Base-by-base conservation (phyloP, 176 grass and related monocot species). In the Paspalum notatum region DNA sequence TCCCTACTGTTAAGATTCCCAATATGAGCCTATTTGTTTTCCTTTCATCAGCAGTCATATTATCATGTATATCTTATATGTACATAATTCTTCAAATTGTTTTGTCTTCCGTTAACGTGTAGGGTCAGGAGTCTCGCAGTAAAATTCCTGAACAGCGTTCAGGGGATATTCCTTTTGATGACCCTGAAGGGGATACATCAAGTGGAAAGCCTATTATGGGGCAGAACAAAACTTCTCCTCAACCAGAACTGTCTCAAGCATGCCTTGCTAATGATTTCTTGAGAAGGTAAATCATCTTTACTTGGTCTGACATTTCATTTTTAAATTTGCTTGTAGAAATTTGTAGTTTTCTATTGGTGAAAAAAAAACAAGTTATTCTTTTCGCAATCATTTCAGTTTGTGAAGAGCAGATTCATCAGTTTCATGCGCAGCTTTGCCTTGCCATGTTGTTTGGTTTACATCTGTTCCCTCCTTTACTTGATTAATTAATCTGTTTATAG, bases 201-300 rank as follows among this genome's bases (percentile, higher is more conserved):
- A 62, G 39, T 60, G 45, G 53, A 84, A 89, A 76, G 70, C 62
- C 70, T 63, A 75, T 54, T 53, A 39, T 8, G 4, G 76, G 52
- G 47, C 87, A 55, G 38, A 80, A 75, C 17, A 76, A 89, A 63
- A 53, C 76, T 89, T 80, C 71, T 54, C 50, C 68, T 53, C 75
- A 63, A 63, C 54, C 70, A 81, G 92, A 87, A 68, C 68, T 85
- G 45, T 74, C 70, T 79, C 87, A 94, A 10, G 73, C 78, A 82
- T 92, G 80, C 73, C 84, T 83, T 71, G 77, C 75, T 50, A 98
- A 98, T 83, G 83, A 87, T 85, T 98, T 98, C 71, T 87, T 98
- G 80, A 98, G 94, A 81, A 98, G 92, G 95, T 94, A 62, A 77
- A 55, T 45, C 13, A 50, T 74, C 46, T 20, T 69, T 59, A 21